Base-by-base conservation (phyloP, 805 yeast species). In the Metschnikowia kofuensis region DNA sequence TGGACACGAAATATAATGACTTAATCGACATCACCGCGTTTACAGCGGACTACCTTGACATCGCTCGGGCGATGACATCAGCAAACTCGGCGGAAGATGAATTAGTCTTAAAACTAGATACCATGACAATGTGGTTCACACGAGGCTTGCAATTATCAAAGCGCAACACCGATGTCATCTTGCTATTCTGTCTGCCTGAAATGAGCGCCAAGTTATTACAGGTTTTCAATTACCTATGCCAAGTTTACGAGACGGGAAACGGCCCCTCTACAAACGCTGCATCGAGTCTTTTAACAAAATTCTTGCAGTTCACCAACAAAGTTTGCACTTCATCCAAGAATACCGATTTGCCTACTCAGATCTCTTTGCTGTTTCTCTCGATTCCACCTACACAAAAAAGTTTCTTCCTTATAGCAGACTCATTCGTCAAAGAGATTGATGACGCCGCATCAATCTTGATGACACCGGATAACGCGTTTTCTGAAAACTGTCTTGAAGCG, bases 251-350 rank as follows among this genome's bases (percentile, higher is more conserved):
- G 45, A 87, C 84, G 44, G 78, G 87, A 1, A 83, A 85, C 5
- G 81, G 87, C 2, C 83, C 95, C 0, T 63, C 87, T 28, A 81
- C 85, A 6, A 87, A 85, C 59, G 84, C 95, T 0, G 63, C 88
- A 45, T 77, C 74, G 47, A 87, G 82, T 31, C 59, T 89, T 40
- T 77, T 89, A 42, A 46, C 63, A 2, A 88, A 84, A 55, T 59
- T 84, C 43, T 62, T 84, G 10, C 52, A 57, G 1, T 68, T 82
- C 37, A 67, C 68, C 32, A 52, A 49, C 39, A 36, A 40, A 27
- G 32, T 40, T 8, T 21, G 32, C 8, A 29, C 29, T 5, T 27
- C 31, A 14, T 54, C 61, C 36, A 39, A 49, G 0, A 41, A 75
- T 1, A 66, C 40, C 6, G 6, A 30, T 4, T 39, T 51, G 36